phyloP scores from a whole-genome alignment of 2,329 filamentous ascomycete genomes.

The Basipetospora sp. region DNA sequence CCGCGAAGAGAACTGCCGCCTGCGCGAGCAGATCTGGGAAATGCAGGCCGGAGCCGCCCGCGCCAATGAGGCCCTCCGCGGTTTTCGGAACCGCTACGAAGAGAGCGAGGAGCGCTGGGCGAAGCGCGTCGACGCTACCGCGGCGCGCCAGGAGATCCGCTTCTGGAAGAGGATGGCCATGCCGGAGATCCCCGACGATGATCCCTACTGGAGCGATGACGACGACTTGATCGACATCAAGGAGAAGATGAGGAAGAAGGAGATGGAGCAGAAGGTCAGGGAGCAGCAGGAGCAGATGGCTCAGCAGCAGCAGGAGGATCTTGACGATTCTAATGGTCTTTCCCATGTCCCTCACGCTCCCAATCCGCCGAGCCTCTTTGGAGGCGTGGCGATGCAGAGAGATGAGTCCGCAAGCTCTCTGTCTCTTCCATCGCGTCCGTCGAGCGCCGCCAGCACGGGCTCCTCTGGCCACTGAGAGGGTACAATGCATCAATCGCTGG shows the following conservation, averaged over 20 bases:
- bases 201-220: constrained; percentile 49
- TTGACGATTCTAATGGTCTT: not conserved
- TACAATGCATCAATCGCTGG: too few species aligned
- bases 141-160: constrained; percentile 41
- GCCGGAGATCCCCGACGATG: constrained; percentile 44
- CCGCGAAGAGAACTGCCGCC: constrained; percentile 46
- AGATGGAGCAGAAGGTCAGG: constrained; percentile 32
- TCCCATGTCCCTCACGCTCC: constrained; percentile 20
- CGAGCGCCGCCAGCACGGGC: constrained; percentile 6
- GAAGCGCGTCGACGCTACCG: constrained; percentile 35
- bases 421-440: constrained; percentile 3
- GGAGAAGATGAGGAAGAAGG: constrained; percentile 41
- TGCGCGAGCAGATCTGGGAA: constrained; percentile 52
- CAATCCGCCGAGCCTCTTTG: constrained; percentile 13
- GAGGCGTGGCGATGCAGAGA: constrained; percentile 6
- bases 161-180: constrained; percentile 56
- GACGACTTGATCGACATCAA: constrained; percentile 47
- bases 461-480: constrained; percentile 5
- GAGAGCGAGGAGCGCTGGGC: constrained; percentile 41
- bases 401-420: not conserved
- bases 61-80: constrained; percentile 42
- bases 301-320: constrained; percentile 3
- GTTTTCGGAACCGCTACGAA: constrained; percentile 41
- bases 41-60: constrained; percentile 46
- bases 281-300: constrained; percentile 14